Percentiles rank a stretch among this genome's conserved stretches.
Evolutionary conservation across 2,329 filamentous ascomycete species (phyloP).

Genomic region (Sordariomycetes sp.): DNA sequence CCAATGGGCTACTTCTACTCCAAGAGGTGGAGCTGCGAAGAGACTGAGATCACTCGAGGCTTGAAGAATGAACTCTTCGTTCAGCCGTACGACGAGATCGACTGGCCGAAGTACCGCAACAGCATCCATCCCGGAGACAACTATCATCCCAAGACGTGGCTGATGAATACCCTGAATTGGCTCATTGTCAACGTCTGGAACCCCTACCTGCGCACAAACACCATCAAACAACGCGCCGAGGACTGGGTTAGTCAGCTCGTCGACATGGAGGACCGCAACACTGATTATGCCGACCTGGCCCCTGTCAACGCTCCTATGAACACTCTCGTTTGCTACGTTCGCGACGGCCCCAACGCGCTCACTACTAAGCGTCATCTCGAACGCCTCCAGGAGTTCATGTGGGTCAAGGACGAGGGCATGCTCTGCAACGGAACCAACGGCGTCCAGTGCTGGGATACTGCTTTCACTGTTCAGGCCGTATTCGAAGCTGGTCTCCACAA

Average conservation of each 20-base stretch:
- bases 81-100: conserved; percentile 66
- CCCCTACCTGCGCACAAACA: conserved; percentile 61
- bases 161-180: conserved; percentile 74
- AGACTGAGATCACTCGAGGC: conserved; percentile 63
- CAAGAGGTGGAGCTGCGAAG: conserved; percentile 67
- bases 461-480: conserved; percentile 78
- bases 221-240: conserved; percentile 63
- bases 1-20: conserved; percentile 90
- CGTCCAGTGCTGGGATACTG: conserved; percentile 96
- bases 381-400: conserved; percentile 75
- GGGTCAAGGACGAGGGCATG: conserved; percentile 90
- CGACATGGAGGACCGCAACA: conserved; percentile 88
- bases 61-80: conserved; percentile 77
- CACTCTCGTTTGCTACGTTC: conserved; percentile 73
- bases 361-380: conserved; percentile 72
- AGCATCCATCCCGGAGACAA: conserved; percentile 74
- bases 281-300: conserved; percentile 74
- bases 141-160: conserved; percentile 83
- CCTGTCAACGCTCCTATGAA: conserved; percentile 91
- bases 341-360: conserved; percentile 67
- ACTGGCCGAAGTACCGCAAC: conserved; percentile 73
- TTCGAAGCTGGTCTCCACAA: conserved; percentile 71
- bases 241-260: conserved; percentile 76
- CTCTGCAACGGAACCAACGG: conserved; percentile 93
- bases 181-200: conserved; percentile 71